Evolutionary conservation across 1,284 basidiomycete species (phyloP).

Genomic region (Ustilago tritici): DNA sequence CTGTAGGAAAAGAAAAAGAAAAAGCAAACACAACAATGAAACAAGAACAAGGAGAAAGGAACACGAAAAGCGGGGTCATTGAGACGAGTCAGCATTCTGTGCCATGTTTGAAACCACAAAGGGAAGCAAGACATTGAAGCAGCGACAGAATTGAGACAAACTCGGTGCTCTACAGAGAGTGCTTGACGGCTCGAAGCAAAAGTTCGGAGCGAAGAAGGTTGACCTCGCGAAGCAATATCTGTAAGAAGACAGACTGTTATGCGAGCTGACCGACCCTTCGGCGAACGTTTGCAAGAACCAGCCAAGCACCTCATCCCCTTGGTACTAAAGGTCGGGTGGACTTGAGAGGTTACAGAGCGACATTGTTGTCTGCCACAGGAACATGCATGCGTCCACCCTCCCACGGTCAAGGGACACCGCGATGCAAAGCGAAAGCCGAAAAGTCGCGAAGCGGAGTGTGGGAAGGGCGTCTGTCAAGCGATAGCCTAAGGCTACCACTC

Average conservation of each 20-base stretch:
- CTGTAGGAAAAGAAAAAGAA: slow-evolving; percentile 39
- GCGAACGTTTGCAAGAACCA: slow-evolving; percentile 15
- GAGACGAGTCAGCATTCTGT: slow-evolving; percentile 67
- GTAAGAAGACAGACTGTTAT: not conserved
- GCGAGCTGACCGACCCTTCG: slow-evolving; percentile 41
- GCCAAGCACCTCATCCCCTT: slow-evolving; percentile 38
- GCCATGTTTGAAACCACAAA: slow-evolving; percentile 43
- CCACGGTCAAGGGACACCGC: slow-evolving; percentile 31
- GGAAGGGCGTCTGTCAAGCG: slow-evolving; percentile 12
- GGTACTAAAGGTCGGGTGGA: slow-evolving; percentile 29
- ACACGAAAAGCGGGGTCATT: slow-evolving; percentile 59
- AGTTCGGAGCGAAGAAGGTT: slow-evolving; percentile 28
- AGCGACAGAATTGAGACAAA: slow-evolving; percentile 41
- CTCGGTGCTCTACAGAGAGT: slow-evolving; percentile 66
- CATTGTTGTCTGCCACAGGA: slow-evolving; percentile 43
- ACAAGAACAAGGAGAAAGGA: not conserved
- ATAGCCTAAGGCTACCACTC: not conserved
- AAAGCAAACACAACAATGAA: slow-evolving; percentile 12
- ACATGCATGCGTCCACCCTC: slow-evolving; percentile 13
- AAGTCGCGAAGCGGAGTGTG: slow-evolving; percentile 33
- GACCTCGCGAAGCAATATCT: slow-evolving; percentile 18
- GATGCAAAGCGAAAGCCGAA: slow-evolving; percentile 32
- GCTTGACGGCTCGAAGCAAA: slow-evolving; percentile 13
- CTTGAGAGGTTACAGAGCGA: slow-evolving; percentile 23
- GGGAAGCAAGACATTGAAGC: slow-evolving; percentile 42